Base-by-base conservation (phyloP, 2,329 filamentous ascomycete species). In the Penicillium corylophilum region DNA sequence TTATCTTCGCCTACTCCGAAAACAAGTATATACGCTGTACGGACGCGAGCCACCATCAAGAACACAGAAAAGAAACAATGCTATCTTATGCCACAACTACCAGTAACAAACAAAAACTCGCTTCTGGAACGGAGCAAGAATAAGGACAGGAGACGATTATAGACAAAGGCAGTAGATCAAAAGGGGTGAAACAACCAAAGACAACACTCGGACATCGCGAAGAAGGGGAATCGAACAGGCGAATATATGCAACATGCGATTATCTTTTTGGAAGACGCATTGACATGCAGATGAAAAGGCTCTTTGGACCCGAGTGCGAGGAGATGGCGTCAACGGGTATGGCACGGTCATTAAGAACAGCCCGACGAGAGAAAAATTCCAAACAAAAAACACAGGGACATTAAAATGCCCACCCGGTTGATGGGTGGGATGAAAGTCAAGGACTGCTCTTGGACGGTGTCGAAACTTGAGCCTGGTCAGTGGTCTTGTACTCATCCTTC, bases 51-150 rank as follows among this genome's bases (percentile, higher is more conserved):
- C 42, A 22, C 42, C 31, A 20, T 35, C 36, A 23, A 48, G 31
- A 54, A 23, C 48, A 44, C 48, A 42, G 35, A 46, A 41, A 53
- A 54, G 40, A 33, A 52, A 54, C 49, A 60, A 61, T 61, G 59
- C 59, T 60, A 55, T 61, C 59, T 61, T 59, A 61, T 61, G 57
- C 59, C 50, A 60, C 51, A 40, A 60, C 57, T 61, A 61, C 53
- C 56, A 48, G 45, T 38, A 52, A 54, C 50, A 52, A 52, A 44
- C 50, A 54, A 54, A 52, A 35, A 62, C 54, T 60, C 61, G 61
- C 61, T 63, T 62, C 59, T 59, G 51, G 56, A 55, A 60, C 47
- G 50, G 57, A 62, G 60, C 60, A 63, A 62, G 59, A 51, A 50
- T 39, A 53, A 57, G 44, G 35, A 53, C 50, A 50, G 31, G 33